These are phyloP conservation scores for Potentilla sterilis DNA, from an alignment of 306 rosid species.

Conservation along the genomic window DNA sequence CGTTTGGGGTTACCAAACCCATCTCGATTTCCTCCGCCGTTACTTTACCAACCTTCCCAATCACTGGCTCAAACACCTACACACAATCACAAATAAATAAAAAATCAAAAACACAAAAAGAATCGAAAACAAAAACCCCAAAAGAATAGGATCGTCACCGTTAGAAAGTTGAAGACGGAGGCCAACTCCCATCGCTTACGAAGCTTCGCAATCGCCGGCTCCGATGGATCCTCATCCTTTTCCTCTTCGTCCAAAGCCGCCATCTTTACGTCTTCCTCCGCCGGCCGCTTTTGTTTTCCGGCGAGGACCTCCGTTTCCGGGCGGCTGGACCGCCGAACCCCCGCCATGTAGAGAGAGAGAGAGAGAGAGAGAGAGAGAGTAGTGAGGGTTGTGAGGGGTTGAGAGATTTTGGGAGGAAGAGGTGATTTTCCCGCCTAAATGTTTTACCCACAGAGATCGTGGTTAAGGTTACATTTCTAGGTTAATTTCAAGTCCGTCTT, in stretches of 20 bases:
- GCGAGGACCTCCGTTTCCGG: constrained; percentile 11
- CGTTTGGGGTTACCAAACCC: constrained; percentile 61
- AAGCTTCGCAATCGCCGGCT: constrained; percentile 44
- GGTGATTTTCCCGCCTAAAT: constrained; percentile 61
- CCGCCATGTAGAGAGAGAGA: constrained; percentile 18
- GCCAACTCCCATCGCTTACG: constrained; percentile 89
- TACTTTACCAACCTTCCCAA: constrained; percentile 51
- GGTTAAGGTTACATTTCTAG: constrained; percentile 19
- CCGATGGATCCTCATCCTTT: neutral
- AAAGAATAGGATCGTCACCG: constrained; percentile 41
- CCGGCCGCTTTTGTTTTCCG: constrained; percentile 25
- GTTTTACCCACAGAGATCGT: constrained; percentile 2
- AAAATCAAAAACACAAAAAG: neutral
- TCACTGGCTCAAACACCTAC: constrained; percentile 68
- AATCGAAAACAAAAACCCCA: neutral
- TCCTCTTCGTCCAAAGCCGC: constrained; percentile 21
- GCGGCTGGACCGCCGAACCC: constrained; percentile 8
- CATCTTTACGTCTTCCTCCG: constrained; percentile 26
- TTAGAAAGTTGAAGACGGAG: constrained; percentile 70
- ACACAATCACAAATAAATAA: neutral
- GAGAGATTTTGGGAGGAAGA: neutral
- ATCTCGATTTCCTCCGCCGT: constrained; percentile 72
- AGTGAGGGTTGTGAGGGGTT: neutral
- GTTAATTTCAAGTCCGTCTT: constrained; percentile 19
- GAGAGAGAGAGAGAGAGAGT: neutral